Evolutionary conservation across 768 basidiomycete species (phyloP), one percentile per base, ranked within the genome.

Genomic region (Boletus pseudopeckii): DNA sequence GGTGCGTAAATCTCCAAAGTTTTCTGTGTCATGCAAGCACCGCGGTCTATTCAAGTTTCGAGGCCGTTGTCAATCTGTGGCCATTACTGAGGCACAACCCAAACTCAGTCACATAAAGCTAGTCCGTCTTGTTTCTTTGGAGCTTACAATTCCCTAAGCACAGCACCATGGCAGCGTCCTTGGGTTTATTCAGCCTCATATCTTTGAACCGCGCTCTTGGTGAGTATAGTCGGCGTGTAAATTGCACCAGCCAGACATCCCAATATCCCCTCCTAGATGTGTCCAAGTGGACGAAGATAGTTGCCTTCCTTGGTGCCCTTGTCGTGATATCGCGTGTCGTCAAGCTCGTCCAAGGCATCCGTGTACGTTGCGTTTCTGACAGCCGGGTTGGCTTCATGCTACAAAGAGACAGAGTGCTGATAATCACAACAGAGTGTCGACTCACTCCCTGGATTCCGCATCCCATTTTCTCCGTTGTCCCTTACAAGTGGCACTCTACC

Each of bases 261-360:
- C 5, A 15, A 54, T n/a, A 26, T 18, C 14, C 2, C 17, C 18
- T 22, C 15, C 2, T 33, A 55, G 54, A 54, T 37, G 10, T 32
- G 30, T 32, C 30, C 30, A 49, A 30, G 22, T 45, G 30, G 41
- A 32, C 22, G 2, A 36, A 14, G 17, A 22, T 13, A 17, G 5
- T 55, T 5, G 33, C 38, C 15, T 14, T 54, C 15, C 39, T 63
- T 9, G 42, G 48, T 39, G 47, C 48, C 7, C 20, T 54, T 22
- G 14, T 64, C 17, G 18, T 52, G 9, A 13, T 54, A 43, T 64
- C 62, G n/a, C 48, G 63, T 17, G 34, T 53, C 30, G 33, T 57
- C 14, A 63, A 63, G 44, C 44, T 64, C n/a, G 17, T 52, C 11
- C 34, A 51, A 18, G 62, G 52, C 20, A 42, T 63, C 26, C 60